Conservation (phyloP, 1,284 basidiomycete genomes). For the Cutaneotrichosporon spelunceum region DNA sequence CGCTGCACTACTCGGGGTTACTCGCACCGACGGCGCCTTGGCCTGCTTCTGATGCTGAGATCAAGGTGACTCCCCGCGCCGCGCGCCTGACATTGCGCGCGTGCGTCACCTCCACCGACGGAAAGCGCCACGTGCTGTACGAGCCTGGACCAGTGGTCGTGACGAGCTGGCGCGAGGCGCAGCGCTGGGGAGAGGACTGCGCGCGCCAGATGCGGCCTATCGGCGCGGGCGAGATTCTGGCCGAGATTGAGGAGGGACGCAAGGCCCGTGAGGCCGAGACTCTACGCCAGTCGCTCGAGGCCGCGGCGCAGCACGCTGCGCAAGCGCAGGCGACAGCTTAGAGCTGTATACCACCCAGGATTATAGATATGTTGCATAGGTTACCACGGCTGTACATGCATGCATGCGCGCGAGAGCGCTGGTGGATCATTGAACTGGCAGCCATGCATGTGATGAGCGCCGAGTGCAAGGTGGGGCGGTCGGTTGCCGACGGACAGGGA, state of each 20-base stretch:
- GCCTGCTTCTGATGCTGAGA: conserved; percentile 20
- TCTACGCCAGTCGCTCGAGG: conserved; percentile 36
- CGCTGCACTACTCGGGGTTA: conserved; percentile 48
- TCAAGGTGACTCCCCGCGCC: conserved; percentile 26
- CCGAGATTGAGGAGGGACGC: conserved; percentile 70
- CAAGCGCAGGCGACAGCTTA: conserved; percentile 6
- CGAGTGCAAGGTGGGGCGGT: not conserved
- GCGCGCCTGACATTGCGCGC: conserved; percentile 64
- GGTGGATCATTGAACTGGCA: not conserved
- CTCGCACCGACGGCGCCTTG: conserved; percentile 28
- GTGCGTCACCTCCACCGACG: conserved; percentile 75
- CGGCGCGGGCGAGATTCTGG: conserved; percentile 73
- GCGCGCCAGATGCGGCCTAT: conserved; percentile 63
- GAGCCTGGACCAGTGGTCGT: conserved; percentile 60
- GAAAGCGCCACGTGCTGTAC: conserved; percentile 66
- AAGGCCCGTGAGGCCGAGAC: conserved; percentile 58
- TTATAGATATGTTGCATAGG: conserved; percentile 8
- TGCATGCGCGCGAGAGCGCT: not conserved
- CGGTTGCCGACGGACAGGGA: not conserved
- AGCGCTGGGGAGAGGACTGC: conserved; percentile 64
- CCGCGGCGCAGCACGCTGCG: not conserved
- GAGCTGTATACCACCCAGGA: not conserved
- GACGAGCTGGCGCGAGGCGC: conserved; percentile 60
- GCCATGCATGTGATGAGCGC: not conserved
- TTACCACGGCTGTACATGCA: conserved; percentile 3